Percentiles rank a stretch among this genome's conserved stretches.
Evolutionary conservation across 352 stramenopile species (phyloP).

Genomic region (Globisporangium recalcitrans): DNA sequence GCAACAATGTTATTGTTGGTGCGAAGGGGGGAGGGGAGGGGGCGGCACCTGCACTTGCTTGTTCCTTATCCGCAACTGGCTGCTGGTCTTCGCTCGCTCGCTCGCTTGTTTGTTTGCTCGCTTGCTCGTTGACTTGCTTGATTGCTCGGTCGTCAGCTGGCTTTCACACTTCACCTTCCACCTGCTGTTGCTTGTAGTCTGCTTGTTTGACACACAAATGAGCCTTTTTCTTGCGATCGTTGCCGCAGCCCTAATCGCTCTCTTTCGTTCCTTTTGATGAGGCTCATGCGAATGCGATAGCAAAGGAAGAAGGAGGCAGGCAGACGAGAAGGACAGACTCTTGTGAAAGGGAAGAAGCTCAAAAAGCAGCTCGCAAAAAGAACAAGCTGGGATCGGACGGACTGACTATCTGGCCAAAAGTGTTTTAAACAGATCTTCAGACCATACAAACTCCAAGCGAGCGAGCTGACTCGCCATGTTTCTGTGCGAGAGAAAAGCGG

Average conservation of each 20-base stretch:
- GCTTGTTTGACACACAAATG: conserved; percentile 2
- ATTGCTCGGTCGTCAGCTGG: neutral
- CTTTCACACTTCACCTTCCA: conserved; percentile 1
- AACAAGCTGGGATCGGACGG: neutral
- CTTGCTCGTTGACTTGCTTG: neutral
- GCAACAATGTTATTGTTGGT: neutral
- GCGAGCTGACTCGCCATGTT: neutral
- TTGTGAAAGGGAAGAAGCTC: neutral
- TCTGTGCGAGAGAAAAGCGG: too few species aligned
- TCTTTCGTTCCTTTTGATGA: neutral
- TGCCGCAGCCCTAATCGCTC: neutral
- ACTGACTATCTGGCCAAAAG: neutral
- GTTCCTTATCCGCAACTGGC: conserved; percentile 6
- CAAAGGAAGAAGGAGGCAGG: neutral
- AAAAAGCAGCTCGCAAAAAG: neutral
- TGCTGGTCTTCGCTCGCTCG: neutral
- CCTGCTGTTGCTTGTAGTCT: neutral
- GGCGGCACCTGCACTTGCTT: conserved; percentile 5
- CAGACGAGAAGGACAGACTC: neutral
- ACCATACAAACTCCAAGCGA: conserved; percentile 2
- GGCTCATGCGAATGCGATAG: neutral
- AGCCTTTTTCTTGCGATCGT: too few species aligned
- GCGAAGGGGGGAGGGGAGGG: neutral
- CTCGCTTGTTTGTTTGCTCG: neutral
- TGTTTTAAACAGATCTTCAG: conserved; percentile 1